phyloP scores from a whole-genome alignment of 2,329 filamentous ascomycete species.

The Zasmidium citrigriseum region DNA sequence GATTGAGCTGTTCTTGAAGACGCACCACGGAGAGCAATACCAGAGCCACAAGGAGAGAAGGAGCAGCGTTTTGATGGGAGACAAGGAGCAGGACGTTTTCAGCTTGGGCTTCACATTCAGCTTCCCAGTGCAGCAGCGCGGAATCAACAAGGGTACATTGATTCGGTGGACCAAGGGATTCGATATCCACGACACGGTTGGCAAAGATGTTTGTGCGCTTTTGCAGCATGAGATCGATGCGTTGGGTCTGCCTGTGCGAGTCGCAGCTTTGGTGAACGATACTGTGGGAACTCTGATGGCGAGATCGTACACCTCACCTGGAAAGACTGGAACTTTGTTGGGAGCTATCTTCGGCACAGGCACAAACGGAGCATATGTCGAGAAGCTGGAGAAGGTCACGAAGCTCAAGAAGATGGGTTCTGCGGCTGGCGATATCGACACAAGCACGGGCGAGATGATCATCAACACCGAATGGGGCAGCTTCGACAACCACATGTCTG shows the following conservation, averaged over 20 bases:
- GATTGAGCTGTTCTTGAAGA: constrained; percentile 83
- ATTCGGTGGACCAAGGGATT: constrained; percentile 99
- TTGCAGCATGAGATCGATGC: constrained; percentile 88
- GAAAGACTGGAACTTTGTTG: constrained; percentile 82
- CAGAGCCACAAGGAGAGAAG: constrained; percentile 55
- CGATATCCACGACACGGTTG: constrained; percentile 90
- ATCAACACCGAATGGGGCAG: constrained; percentile 98
- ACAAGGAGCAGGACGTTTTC: constrained; percentile 75
- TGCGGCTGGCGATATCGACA: constrained; percentile 65
- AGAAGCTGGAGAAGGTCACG: constrained; percentile 82
- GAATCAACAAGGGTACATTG: constrained; percentile 91
- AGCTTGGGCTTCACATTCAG: constrained; percentile 98
- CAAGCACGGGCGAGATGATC: constrained; percentile 88
- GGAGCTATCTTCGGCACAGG: constrained; percentile 97
- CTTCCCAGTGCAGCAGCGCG: constrained; percentile 90
- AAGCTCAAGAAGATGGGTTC: constrained; percentile 61
- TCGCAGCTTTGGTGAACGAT: constrained; percentile 96
- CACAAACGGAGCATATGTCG: constrained; percentile 95
- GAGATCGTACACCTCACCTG: constrained; percentile 88
- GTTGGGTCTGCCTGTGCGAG: constrained; percentile 82
- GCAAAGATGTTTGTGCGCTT: constrained; percentile 89
- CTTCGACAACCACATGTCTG: constrained; percentile 90
- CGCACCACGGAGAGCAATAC: constrained; percentile 87
- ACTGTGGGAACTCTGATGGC: constrained; percentile 98
- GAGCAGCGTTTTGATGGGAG: constrained; percentile 49